A percentile compares a stretch with the other conserved stretches of the same genome.
phyloP scores from a whole-genome alignment of 2,329 filamentous ascomycete species.

The Pseudogymnoascus sp. region DNA sequence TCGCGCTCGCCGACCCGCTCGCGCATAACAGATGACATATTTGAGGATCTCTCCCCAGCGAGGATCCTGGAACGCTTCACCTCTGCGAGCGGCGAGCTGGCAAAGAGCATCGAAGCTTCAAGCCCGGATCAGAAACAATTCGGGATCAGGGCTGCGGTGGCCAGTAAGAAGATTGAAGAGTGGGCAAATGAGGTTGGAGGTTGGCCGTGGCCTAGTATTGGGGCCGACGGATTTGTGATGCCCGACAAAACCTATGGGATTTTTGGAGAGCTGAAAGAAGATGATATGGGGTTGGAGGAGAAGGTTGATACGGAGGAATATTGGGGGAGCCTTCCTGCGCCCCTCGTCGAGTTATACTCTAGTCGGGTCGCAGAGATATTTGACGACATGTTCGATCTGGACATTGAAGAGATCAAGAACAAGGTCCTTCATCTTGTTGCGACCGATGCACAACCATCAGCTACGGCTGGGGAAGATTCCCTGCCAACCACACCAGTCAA shows the following conservation, averaged over 20 bases:
- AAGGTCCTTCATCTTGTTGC: conserved; percentile 62
- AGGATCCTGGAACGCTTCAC: conserved; percentile 55
- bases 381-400: conserved; percentile 59
- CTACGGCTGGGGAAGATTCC: conserved; percentile 23
- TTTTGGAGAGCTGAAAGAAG: conserved; percentile 11
- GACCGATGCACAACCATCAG: conserved; percentile 32
- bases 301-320: conserved; percentile 35
- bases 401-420: conserved; percentile 81
- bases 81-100: conserved; percentile 44
- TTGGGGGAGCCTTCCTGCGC: conserved; percentile 63
- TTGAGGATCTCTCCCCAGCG: conserved; percentile 54
- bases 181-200: conserved; percentile 66
- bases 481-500: conserved; percentile 24
- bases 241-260: conserved; percentile 26
- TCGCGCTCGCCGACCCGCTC: conserved; percentile 22
- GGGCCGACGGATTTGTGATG: conserved; percentile 47
- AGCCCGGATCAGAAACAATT: conserved; percentile 63
- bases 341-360: conserved; percentile 62
- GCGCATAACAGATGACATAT: conserved; percentile 45
- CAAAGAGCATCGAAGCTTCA: conserved; percentile 54
- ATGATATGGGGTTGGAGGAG: conserved; percentile 14
- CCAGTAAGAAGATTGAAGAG: conserved; percentile 62
- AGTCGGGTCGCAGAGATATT: conserved; percentile 66
- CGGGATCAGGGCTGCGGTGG: conserved; percentile 61
- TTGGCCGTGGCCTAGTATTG: conserved; percentile 50